Conservation (phyloP, 495 filamentous ascomycete genomes). For the Thozetella sp. region DNA sequence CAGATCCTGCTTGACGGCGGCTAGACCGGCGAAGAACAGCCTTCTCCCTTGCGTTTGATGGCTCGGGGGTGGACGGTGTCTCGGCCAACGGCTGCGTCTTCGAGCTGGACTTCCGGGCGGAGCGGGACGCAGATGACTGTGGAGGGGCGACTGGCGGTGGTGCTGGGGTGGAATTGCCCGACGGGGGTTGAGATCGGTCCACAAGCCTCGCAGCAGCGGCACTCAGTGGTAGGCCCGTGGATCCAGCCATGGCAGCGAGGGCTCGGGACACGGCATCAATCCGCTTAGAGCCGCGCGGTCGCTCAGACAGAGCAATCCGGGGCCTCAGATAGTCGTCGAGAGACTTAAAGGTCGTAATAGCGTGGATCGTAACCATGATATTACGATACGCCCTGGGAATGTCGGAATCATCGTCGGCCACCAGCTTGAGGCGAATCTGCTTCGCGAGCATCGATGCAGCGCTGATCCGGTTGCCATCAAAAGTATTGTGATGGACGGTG, state of each 20-base stretch:
- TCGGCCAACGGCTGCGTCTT: conserved; percentile 37
- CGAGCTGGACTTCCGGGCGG: conserved; percentile 46
- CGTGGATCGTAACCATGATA: conserved; percentile 98
- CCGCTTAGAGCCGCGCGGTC: conserved; percentile 65
- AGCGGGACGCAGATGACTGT: conserved; percentile 38
- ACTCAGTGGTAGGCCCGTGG: conserved; percentile 57
- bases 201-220: conserved; percentile 44
- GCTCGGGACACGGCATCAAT: conserved; percentile 69
- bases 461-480: conserved; percentile 90
- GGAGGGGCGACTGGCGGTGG: conserved; percentile 32
- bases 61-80: conserved; percentile 35
- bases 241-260: conserved; percentile 79
- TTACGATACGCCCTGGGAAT: conserved; percentile 84
- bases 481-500: conserved; percentile 90
- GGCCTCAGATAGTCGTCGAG: conserved; percentile 95
- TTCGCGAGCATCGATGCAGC: conserved; percentile 96
- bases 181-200: conserved; percentile 33
- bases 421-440: conserved; percentile 86
- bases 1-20: conserved; percentile 50
- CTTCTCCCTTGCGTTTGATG: conserved; percentile 47
- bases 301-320: conserved; percentile 81
- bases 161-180: conserved; percentile 19
- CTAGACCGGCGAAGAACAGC: conserved; percentile 53
- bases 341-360: conserved; percentile 96
- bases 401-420: conserved; percentile 87